Percentiles rank a stretch among this genome's conserved stretches.
Conservation (phyloP, 208 protist genomes). For the Acanthamoeba rhysodes region DNA sequence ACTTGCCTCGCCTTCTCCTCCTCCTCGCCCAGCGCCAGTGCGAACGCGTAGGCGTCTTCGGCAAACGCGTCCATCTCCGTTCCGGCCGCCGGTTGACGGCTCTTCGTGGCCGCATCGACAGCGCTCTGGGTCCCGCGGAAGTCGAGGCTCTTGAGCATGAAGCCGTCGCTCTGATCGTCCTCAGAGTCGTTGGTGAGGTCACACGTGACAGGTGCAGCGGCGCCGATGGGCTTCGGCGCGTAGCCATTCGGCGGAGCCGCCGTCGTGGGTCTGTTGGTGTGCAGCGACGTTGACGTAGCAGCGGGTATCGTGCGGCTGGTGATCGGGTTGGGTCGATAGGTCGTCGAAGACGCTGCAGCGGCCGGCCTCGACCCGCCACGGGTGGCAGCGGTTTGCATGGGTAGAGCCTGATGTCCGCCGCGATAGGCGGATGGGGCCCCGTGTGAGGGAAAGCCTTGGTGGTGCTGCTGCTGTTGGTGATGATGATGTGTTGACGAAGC, state of each 20-base stretch:
- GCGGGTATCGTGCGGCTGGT: not conserved
- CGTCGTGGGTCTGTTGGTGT: not conserved
- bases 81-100: not conserved
- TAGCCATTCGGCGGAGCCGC: not conserved
- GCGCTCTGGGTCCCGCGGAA: not conserved
- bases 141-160: constrained; percentile 31
- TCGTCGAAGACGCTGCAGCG: not conserved
- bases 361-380: too few relatives aligned
- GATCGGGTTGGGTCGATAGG: not conserved
- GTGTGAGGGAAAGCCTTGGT: not conserved
- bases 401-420: not conserved
- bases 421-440: not conserved
- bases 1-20: not conserved
- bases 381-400: not conserved
- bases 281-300: not conserved
- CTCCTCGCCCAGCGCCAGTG: not conserved
- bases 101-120: not conserved
- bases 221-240: not conserved
- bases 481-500: not conserved
- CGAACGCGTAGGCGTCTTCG: not conserved
- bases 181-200: not conserved
- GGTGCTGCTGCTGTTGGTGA: not conserved
- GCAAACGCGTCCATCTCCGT: not conserved
- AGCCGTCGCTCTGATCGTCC: not conserved
- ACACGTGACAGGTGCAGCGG: not conserved